These are phyloP conservation scores for Lathyrus tuberosus DNA, from an alignment of 306 rosid genomes.

Conservation along the genomic window DNA sequence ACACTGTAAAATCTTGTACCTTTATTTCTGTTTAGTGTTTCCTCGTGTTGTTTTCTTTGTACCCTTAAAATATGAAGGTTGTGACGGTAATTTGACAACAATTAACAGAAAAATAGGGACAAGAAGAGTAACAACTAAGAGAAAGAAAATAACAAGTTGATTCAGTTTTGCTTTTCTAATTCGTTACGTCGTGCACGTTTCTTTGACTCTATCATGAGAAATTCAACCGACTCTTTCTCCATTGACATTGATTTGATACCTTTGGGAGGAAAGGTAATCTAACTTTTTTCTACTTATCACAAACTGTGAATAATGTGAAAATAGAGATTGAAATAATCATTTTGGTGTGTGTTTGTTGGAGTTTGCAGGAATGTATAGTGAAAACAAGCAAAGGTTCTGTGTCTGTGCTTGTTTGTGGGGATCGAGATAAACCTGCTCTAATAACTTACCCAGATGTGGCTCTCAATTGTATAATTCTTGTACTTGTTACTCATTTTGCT, in stretches of 20 bases:
- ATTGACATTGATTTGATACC: conserved; percentile 78
- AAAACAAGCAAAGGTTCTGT: conserved; percentile 82
- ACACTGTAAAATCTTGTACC: conserved; percentile 35
- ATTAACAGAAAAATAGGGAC: neutral
- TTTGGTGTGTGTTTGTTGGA: conserved; percentile 7
- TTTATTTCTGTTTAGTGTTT: conserved; percentile 3
- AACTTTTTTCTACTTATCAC: neutral
- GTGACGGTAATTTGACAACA: conserved; percentile 42
- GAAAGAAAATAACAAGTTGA: neutral
- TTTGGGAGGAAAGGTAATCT: conserved; percentile 70
- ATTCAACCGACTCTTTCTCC: conserved; percentile 72
- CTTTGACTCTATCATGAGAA: conserved; percentile 52
- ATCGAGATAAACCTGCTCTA: conserved; percentile 84
- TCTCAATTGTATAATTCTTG: conserved; percentile 69
- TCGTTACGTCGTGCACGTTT: conserved; percentile 7
- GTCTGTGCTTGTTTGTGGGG: conserved; percentile 83
- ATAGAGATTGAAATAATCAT: neutral
- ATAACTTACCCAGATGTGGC: conserved; percentile 88
- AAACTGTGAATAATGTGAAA: no score
- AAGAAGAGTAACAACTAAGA: conserved; percentile 16
- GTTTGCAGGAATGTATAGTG: conserved; percentile 69
- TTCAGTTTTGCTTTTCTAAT: conserved; percentile 11
- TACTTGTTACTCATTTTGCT: no score
- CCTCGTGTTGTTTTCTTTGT: conserved; percentile 11
- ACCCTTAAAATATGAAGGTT: conserved; percentile 38